phyloP scores from a whole-genome alignment of 257 asterid species.

The Anisodus acutangulus region DNA sequence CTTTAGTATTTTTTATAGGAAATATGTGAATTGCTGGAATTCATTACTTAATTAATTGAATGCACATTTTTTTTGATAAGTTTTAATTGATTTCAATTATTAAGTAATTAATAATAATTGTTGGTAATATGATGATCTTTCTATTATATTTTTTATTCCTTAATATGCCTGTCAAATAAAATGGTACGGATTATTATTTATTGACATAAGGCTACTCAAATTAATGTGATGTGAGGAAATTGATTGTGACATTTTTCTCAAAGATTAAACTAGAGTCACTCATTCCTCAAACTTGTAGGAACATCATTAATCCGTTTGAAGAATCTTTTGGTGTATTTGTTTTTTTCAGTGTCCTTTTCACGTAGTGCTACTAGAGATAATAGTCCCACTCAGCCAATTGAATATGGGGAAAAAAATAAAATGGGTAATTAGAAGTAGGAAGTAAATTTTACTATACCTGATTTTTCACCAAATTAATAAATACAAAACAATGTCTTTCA shows the following conservation, averaged over 20 bases:
- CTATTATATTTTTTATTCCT: no score
- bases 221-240: conserved; percentile 6
- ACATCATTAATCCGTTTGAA: not conserved
- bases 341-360: not conserved
- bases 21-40: no score
- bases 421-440: no score
- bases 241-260: not conserved
- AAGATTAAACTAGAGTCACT: not conserved
- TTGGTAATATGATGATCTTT: no score
- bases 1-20: no score
- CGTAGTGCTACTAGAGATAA: no score
- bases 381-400: no score
- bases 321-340: not conserved
- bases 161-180: not conserved
- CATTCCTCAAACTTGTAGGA: not conserved
- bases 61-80: no score
- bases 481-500: not conserved
- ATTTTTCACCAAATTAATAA: not conserved
- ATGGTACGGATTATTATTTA: not conserved
- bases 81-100: no score
- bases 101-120: not conserved
- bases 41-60: no score
- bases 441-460: no score
- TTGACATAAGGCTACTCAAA: not conserved
- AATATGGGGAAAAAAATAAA: no score